Percentiles rank a stretch among this genome's conserved stretches.
These are phyloP conservation scores for Chlorella sorokiniana DNA, from an alignment of 139 green algal genomes.

Conservation along the genomic window DNA sequence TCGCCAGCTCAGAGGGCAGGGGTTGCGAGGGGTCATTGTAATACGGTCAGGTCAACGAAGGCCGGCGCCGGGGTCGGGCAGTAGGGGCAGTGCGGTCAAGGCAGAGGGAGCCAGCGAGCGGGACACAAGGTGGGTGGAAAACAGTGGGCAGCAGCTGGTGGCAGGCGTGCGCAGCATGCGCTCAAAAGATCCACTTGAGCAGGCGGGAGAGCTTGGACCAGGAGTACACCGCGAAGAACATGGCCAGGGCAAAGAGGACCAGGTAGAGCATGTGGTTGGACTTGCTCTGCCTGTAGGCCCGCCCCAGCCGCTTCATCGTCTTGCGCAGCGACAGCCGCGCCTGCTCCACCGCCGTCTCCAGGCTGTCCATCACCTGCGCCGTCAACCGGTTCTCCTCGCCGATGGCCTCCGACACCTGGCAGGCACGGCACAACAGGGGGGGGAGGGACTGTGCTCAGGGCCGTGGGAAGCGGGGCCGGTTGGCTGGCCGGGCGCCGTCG, in stretches of 20 bases:
- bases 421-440: too few relatives aligned
- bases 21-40: too few relatives aligned
- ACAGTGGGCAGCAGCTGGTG: too few relatives aligned
- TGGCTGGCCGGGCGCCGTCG: neutral
- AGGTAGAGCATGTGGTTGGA: conserved; percentile 58
- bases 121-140: too few relatives aligned
- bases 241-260: conserved; percentile 42
- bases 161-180: too few relatives aligned
- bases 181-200: conserved; percentile 34
- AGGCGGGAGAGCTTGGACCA: conserved; percentile 20
- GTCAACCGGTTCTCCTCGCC: conserved; percentile 44
- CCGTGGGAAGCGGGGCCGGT: too few relatives aligned
- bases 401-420: conserved; percentile 38
- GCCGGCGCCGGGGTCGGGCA: too few relatives aligned
- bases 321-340: conserved; percentile 31
- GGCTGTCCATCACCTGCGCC: conserved; percentile 23
- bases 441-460: neutral
- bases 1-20: too few relatives aligned
- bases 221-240: conserved; percentile 46
- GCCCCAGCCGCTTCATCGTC: conserved; percentile 29
- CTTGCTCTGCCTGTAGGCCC: conserved; percentile 43
- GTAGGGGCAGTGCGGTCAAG: too few relatives aligned
- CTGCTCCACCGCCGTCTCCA: conserved; percentile 47
- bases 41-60: too few relatives aligned
- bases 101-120: too few relatives aligned